Base-by-base conservation (phyloP, 352 stramenopile species). In the Plasmopara halstedii region DNA sequence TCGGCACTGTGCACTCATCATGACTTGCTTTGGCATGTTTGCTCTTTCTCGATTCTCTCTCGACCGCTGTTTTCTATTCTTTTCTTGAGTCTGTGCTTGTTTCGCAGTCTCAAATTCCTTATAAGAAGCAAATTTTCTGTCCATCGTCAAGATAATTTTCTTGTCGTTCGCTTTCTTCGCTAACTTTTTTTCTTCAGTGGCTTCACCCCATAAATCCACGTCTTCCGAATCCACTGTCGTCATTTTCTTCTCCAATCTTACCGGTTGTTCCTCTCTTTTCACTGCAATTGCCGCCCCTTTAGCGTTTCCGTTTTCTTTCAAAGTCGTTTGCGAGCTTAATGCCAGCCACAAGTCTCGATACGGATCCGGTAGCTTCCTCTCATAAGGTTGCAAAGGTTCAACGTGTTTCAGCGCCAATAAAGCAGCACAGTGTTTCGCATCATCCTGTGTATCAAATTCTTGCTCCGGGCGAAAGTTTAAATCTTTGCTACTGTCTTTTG, bases 321-420 rank as follows among this genome's bases (percentile, higher is more conserved):
- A 4, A 6, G 6, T 33, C 2, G 53, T 42, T 22, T 52, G 41
- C 4, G 51, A 44, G 14, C 46, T 52, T 31, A 92, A 58, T 13
- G 58, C 42, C 26, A 93, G 64, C 90, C 94, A 99, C n/a, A 97
- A 83, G 11, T 86, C 83, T 17, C 83, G 72, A 67, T 97, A 99
- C 10, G 94, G 95, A 49, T 99, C 95, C 5, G 96, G 96, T 10
- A 99, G 70, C 47, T 97, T 98, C 27, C 94, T 68, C 63, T 99
- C 95, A 37, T 97, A 78, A 1, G 96, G 95, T 0, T 96, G 72
- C 10, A 75, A 73, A 4, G 87, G 88, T 46, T 98, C 92, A n/a
- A 99, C 51, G 54, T 98, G 81, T 31, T 96, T 70, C 17, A 99
- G 67, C 34, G 93, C 95, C 25, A 99, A 64, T 29, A 99, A 67